A percentile compares a stretch with the other conserved stretches of the same genome.
Evolutionary conservation across 768 basidiomycete species (phyloP).

Genomic region (Mycena maculata): DNA sequence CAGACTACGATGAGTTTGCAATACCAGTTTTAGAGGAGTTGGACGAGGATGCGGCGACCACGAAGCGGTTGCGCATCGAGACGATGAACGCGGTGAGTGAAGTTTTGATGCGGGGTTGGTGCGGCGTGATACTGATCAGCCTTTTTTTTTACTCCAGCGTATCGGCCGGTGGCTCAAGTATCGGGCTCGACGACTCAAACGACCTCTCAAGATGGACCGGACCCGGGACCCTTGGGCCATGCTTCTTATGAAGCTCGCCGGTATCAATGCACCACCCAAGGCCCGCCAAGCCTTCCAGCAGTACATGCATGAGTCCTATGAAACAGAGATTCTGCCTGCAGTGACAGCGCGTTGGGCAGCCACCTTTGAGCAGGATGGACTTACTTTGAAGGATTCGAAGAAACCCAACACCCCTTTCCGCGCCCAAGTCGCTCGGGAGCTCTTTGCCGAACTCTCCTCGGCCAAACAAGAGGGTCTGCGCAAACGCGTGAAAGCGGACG

Average conservation of each 20-base stretch:
- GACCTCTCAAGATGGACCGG: background rate
- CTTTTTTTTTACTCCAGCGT: background rate
- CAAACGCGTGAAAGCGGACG: too few relatives aligned
- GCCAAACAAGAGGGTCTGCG: too few relatives aligned
- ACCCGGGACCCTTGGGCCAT: background rate
- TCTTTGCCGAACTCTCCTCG: too few relatives aligned
- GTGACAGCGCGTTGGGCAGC: background rate
- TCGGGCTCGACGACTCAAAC: background rate
- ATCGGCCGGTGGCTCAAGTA: background rate
- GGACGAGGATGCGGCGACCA: background rate
- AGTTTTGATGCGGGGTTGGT: background rate
- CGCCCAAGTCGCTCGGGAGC: too few relatives aligned
- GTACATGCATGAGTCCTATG: slow-evolving; percentile 4
- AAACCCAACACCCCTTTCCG: too few relatives aligned
- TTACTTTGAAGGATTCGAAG: too few relatives aligned
- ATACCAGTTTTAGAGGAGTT: background rate
- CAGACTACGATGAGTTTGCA: background rate
- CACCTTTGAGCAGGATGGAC: too few relatives aligned
- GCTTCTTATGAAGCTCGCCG: background rate
- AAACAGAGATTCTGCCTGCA: background rate
- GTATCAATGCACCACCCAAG: too few relatives aligned
- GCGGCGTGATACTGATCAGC: background rate
- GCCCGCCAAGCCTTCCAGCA: too few relatives aligned
- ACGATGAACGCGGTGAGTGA: slow-evolving; percentile 4
- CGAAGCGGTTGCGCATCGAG: background rate